A percentile compares a stretch with the other conserved stretches of the same genome.
Conservation (phyloP, 805 yeast genomes). For the Saccharomycopsis fermentans region DNA sequence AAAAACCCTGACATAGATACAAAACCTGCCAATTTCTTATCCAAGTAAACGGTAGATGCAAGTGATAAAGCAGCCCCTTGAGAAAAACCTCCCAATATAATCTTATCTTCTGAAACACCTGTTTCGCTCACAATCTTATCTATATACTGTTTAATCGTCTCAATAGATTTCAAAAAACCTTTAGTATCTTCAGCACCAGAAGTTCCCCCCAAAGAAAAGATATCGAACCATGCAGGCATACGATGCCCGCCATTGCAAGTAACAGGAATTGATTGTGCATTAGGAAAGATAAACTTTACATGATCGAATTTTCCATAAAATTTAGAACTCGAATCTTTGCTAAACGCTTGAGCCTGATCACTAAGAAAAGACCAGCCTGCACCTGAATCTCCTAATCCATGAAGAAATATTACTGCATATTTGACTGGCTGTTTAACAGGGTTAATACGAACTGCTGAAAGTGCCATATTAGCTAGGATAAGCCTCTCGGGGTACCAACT, state of each 20-base stretch:
- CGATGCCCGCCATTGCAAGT: slow-evolving; percentile 53
- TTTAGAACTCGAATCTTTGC: slow-evolving; percentile 14
- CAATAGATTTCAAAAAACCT: slow-evolving; percentile 45
- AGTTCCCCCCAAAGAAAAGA: slow-evolving; percentile 43
- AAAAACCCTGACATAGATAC: slow-evolving; percentile 71
- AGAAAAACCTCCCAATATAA: slow-evolving; percentile 90
- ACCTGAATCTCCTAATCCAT: slow-evolving; percentile 90
- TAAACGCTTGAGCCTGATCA: slow-evolving; percentile 37
- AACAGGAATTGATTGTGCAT: slow-evolving; percentile 70
- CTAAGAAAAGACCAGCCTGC: slow-evolving; percentile 83
- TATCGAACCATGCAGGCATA: slow-evolving; percentile 87
- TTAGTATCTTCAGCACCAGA: slow-evolving; percentile 33
- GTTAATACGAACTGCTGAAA: slow-evolving; percentile 30
- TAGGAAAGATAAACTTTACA: slow-evolving; percentile 76
- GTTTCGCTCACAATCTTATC: slow-evolving; percentile 38
- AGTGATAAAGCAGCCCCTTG: slow-evolving; percentile 85
- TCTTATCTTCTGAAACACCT: slow-evolving; percentile 51
- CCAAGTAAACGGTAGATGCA: slow-evolving; percentile 38
- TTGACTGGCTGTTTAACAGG: slow-evolving; percentile 22
- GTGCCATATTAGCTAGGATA: slow-evolving; percentile 10
- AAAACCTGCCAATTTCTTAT: slow-evolving; percentile 66
- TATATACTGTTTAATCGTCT: slow-evolving; percentile 35
- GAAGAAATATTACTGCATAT: slow-evolving; percentile 66
- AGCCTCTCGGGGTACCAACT: neutral
- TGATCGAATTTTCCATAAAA: slow-evolving; percentile 35